phyloP scores from a whole-genome alignment of 1,284 basidiomycete species.

The Papiliotrema fonsecae region DNA sequence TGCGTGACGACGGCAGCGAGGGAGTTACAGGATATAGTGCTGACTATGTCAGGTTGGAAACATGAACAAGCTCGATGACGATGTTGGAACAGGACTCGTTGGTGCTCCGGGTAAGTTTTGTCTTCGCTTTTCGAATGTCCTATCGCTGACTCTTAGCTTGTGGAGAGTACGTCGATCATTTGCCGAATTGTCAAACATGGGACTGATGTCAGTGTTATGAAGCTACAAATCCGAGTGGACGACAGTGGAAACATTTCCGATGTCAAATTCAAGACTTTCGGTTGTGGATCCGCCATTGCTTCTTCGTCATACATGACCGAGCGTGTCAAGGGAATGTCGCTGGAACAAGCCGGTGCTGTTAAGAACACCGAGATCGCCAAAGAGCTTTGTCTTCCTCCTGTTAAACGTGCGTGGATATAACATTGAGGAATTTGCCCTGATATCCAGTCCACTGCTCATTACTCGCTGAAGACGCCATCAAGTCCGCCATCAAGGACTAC shows the following conservation, averaged over 20 bases:
- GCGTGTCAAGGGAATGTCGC: conserved; percentile 87
- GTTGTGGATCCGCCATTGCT: conserved; percentile 85
- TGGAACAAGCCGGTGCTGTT: conserved; percentile 92
- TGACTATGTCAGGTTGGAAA: conserved; percentile 73
- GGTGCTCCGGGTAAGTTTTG: conserved; percentile 84
- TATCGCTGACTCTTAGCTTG: conserved; percentile 27
- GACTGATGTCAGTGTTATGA: conserved; percentile 77
- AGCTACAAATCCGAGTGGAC: conserved; percentile 96
- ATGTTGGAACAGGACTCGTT: conserved; percentile 96
- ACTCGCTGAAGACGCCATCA: conserved; percentile 96
- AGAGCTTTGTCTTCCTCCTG: conserved; percentile 89
- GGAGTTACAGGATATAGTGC: background rate
- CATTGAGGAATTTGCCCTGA: background rate
- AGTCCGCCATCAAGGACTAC: conserved; percentile 88
- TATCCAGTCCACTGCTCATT: conserved; percentile 58
- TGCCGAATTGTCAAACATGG: background rate
- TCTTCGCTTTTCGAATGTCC: background rate
- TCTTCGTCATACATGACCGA: conserved; percentile 97
- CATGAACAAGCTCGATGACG: conserved; percentile 79
- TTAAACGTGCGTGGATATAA: conserved; percentile 67
- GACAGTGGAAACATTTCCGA: conserved; percentile 88
- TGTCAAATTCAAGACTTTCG: conserved; percentile 98
- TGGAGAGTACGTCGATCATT: conserved; percentile 39
- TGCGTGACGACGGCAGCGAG: conserved; percentile 52
- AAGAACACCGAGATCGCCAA: conserved; percentile 99